Base-by-base conservation (phyloP, 441 rosid genomes). In the Pelargonium hybrid region DNA sequence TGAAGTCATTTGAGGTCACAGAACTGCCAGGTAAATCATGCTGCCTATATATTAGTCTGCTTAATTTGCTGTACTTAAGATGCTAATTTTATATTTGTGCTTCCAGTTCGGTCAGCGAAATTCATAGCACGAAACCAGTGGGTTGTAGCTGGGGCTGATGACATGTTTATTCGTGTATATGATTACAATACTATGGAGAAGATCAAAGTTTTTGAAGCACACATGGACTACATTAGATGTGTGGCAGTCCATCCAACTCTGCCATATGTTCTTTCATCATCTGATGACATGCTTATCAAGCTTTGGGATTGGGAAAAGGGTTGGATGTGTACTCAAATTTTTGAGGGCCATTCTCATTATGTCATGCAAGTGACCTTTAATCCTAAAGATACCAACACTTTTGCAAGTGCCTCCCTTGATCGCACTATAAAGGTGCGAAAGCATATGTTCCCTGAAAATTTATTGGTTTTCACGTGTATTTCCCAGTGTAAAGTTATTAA, bases 221-320 rank as follows among this genome's bases (percentile, higher is more conserved):
- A 92, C 80, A 72, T 83, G 0, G 98, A 92, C 77, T 92, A 75
- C 88, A 90, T 92, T 71, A 84, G 98, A 76, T 81, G 88, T 48
- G 83, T 92, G 54, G 83, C 85, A 54, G 89, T 87, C 75, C 97
- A 90, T 80, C 96, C 92, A 26, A 83, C 90, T 9, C 90, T 87
- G 74, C 92, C 98, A 2, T 86, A 76, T 71, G 86, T 90, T 82
- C 77, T 92, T 64, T 90, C 98, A 65, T 86, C 92, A 20, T 88
- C 96, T 29, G 95, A 90, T 82, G 96, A 92, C 80, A 89, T 69
- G 90, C 88, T 87, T 59, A 89, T 92, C 73, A 92, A 90, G 83
- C 86, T 89, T 73, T 92, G 97, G 98, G 92, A 92, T 71, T 92
- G 98, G 98, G 98, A 92, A 71, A 89, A 89, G 78, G 91, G 86